phyloP scores from a whole-genome alignment of 148 eudicot genomes.

The Fallopia convolvulus region DNA sequence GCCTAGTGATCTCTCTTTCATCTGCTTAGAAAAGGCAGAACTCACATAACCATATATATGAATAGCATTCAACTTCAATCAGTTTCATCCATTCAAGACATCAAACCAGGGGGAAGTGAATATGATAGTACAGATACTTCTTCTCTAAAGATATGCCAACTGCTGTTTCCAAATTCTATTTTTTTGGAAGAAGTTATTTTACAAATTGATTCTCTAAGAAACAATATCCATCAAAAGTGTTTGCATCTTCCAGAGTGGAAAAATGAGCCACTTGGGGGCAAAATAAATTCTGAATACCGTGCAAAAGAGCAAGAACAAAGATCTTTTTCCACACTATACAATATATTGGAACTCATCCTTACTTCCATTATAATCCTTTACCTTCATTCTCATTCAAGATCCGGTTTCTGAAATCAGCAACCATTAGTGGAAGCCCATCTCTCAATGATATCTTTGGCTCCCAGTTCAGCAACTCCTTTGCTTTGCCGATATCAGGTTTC shows the following conservation, averaged over 20 bases:
- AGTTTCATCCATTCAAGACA: neutral
- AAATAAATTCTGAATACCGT: neutral
- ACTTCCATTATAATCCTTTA: conserved; percentile 24
- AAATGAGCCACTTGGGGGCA: neutral
- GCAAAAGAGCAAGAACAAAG: neutral
- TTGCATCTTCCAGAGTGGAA: neutral
- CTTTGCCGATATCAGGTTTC: conserved; percentile 86
- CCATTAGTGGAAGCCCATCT: conserved; percentile 80
- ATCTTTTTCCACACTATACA: conserved; percentile 8
- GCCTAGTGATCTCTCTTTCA: neutral
- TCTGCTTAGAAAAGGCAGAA: neutral
- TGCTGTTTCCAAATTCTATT: neutral
- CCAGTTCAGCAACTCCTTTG: conserved; percentile 78
- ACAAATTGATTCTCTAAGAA: neutral
- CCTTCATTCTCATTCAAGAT: conserved; percentile 71
- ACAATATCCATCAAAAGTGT: neutral
- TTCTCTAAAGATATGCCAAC: neutral
- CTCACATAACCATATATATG: neutral
- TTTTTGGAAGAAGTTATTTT: conserved; percentile 4
- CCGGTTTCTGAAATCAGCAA: conserved; percentile 65
- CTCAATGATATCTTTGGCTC: conserved; percentile 69
- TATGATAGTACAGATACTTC: neutral
- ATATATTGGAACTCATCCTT: neutral
- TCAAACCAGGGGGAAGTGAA: neutral
- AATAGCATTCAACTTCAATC: neutral